A percentile compares a stretch with the other conserved stretches of the same genome.
Evolutionary conservation across 495 filamentous ascomycete species (phyloP).

Genomic region (Xylaria palmicola): DNA sequence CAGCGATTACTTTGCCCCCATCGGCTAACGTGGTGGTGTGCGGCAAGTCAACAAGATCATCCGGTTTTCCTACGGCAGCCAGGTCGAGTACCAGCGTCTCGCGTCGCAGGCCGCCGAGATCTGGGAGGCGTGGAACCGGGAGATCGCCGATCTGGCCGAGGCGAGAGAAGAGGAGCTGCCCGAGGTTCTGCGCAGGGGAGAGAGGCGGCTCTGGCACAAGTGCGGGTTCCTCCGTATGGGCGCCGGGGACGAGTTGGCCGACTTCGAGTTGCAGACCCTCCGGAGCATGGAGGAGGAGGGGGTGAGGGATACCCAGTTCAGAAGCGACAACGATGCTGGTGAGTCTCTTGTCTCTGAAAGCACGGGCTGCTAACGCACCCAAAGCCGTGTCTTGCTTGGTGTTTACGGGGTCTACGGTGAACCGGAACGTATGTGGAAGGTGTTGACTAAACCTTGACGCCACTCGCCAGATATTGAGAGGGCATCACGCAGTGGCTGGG

Average conservation of each 20-base stretch:
- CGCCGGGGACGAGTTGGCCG: conserved; percentile 21
- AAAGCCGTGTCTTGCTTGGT: too few species aligned
- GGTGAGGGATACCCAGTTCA: conserved; percentile 33
- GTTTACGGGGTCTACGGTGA: neutral
- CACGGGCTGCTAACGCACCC: too few species aligned
- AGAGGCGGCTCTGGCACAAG: conserved; percentile 37
- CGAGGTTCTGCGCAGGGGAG: conserved; percentile 25
- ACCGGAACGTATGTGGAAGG: too few species aligned
- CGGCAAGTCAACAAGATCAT: conserved; percentile 43
- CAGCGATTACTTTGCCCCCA: too few species aligned
- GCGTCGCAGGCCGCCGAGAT: conserved; percentile 36
- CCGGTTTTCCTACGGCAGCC: conserved; percentile 39
- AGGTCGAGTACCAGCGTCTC: conserved; percentile 44
- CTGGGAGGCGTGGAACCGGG: conserved; percentile 46
- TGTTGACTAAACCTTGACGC: neutral
- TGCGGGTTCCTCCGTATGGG: conserved; percentile 33
- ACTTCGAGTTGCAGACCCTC: conserved; percentile 35
- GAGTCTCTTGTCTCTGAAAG: neutral
- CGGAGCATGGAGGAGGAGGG: conserved; percentile 36
- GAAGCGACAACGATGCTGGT: conserved; percentile 27
- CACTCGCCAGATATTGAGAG: conserved; percentile 20
- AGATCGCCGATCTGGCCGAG: conserved; percentile 20
- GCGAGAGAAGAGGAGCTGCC: conserved; percentile 29
- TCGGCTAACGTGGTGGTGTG: neutral
- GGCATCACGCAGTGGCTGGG: conserved; percentile 30